Percentiles rank a stretch among this genome's conserved stretches.
Evolutionary conservation across 148 eudicot species (phyloP).

Genomic region (Silene latifolia): DNA sequence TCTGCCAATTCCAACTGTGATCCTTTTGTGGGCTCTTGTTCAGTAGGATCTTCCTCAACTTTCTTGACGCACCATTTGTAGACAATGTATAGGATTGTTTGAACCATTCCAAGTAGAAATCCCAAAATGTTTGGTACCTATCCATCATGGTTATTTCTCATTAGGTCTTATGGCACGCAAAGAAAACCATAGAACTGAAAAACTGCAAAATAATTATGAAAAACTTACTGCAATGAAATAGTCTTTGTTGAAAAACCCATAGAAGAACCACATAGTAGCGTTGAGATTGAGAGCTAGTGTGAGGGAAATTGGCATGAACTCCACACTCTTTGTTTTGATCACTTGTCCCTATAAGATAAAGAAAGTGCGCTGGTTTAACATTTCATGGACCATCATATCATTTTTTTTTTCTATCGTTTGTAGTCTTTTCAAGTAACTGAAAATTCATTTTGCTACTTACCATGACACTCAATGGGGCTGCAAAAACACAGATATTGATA

Average conservation of each 20-base stretch:
- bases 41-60: constrained; percentile 10
- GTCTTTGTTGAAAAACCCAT: constrained; percentile 53
- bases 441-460: constrained; percentile 24
- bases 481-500: constrained; percentile 52
- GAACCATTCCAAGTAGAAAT: constrained; percentile 50
- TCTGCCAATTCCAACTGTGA: constrained; percentile 15
- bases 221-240: constrained; percentile 51
- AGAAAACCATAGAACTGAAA: neutral
- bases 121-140: constrained; percentile 66
- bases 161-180: constrained; percentile 10
- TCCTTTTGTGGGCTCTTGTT: constrained; percentile 23
- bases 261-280: constrained; percentile 66
- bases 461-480: constrained; percentile 59
- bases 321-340: constrained; percentile 53
- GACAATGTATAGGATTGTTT: constrained; percentile 41
- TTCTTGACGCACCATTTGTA: constrained; percentile 39
- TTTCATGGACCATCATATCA: neutral
- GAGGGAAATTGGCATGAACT: constrained; percentile 57
- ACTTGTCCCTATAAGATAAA: constrained; percentile 40
- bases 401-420: neutral
- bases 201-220: neutral
- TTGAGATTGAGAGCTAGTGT: constrained; percentile 47
- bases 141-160: constrained; percentile 9
- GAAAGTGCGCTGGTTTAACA: constrained; percentile 3
- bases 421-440: neutral